Conservation (phyloP, 2,329 filamentous ascomycete genomes). For the Pestalotiopsis fici region DNA sequence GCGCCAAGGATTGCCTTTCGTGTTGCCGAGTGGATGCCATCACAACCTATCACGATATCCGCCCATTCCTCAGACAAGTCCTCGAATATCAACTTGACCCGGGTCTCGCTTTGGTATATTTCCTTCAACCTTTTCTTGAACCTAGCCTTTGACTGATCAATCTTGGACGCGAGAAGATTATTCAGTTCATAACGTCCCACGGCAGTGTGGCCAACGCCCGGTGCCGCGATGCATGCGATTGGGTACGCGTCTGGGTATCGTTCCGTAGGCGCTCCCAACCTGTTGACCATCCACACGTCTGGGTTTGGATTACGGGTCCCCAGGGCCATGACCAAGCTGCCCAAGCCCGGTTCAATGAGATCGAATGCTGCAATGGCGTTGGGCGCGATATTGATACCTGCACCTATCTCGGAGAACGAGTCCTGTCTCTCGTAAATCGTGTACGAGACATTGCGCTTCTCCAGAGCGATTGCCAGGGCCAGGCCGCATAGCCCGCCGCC, state of each 20-base stretch:
- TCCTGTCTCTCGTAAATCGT: conserved; percentile 5
- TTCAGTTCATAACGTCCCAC: conserved; percentile 3
- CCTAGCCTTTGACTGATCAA: not conserved
- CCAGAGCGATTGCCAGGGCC: conserved; percentile 1
- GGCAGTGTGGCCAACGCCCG: not conserved
- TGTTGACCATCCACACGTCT: conserved; percentile 5
- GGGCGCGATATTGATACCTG: conserved; percentile 2
- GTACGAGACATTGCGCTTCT: conserved; percentile 1
- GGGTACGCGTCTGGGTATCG: not conserved
- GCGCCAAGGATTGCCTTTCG: conserved; percentile 15
- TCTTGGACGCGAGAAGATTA: conserved; percentile 1
- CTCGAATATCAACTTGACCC: conserved; percentile 33
- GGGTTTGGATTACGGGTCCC: conserved; percentile 1
- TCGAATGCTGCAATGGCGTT: conserved; percentile 6
- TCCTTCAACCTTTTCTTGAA: not conserved
- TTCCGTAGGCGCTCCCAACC: conserved; percentile 2
- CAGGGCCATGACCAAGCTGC: not conserved
- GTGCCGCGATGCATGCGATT: not conserved
- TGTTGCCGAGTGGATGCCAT: conserved; percentile 53
- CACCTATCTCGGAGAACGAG: conserved; percentile 4
- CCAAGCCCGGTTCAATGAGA: not conserved
- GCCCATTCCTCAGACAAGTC: conserved; percentile 44
- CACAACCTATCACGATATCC: conserved; percentile 52
- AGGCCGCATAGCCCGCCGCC: conserved; percentile 7
- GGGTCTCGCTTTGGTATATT: not conserved